Conservation (phyloP, 176 grass and related monocot species). For the Stipa capillata region DNA sequence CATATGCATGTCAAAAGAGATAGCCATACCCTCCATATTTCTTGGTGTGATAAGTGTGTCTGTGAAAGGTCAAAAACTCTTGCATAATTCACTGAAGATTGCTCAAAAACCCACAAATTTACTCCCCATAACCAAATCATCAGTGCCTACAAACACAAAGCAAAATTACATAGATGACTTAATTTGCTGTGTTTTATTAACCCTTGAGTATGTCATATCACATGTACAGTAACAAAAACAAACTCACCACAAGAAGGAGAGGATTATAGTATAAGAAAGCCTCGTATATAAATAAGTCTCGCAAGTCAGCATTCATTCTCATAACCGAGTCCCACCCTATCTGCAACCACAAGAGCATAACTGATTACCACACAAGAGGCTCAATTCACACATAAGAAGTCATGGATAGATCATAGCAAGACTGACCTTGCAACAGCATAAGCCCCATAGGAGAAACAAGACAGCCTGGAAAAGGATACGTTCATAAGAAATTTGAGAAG, state of each 20-base stretch:
- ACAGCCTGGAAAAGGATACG: constrained; percentile 44
- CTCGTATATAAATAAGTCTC: constrained; percentile 91
- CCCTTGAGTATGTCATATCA: not conserved
- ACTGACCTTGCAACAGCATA: constrained; percentile 89
- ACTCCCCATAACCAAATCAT: constrained; percentile 99
- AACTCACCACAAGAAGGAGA: constrained; percentile 86
- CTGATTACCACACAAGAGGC: not conserved
- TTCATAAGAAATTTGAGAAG: not conserved
- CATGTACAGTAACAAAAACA: not conserved
- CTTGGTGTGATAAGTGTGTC: constrained; percentile 73
- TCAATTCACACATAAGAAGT: not conserved
- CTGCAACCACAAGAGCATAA: constrained; percentile 37
- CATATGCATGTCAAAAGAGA: not conserved
- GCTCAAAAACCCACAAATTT: constrained; percentile 89
- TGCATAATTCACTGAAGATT: constrained; percentile 79
- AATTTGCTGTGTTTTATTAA: not conserved
- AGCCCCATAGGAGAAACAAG: constrained; percentile 86
- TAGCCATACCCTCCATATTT: constrained; percentile 88
- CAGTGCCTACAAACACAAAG: constrained; percentile 53
- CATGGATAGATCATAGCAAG: not conserved
- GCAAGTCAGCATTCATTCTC: constrained; percentile 90
- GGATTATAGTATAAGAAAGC: constrained; percentile 96
- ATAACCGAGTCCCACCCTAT: constrained; percentile 92
- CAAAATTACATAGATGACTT: not conserved
- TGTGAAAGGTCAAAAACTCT: constrained; percentile 91